phyloP scores from a whole-genome alignment of 805 yeast species.

The Hanseniaspora pseudoguilliermondii region DNA sequence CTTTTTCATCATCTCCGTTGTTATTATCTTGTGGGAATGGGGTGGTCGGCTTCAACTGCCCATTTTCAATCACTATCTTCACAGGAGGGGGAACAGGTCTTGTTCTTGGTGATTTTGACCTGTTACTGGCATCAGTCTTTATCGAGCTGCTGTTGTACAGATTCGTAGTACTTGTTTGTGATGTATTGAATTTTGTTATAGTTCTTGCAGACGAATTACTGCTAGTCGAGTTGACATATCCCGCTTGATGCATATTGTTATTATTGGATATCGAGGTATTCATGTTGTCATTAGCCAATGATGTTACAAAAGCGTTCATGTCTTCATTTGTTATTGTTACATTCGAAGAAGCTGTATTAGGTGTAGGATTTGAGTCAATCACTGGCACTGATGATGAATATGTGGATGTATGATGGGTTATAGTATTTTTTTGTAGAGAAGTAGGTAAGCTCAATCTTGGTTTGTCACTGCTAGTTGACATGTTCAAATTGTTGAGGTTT shows the following conservation, averaged over 20 bases:
- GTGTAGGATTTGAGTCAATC: not conserved
- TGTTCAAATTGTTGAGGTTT: not conserved
- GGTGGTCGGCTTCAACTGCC: slow-evolving; percentile 1
- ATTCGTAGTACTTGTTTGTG: not conserved
- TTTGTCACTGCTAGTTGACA: not conserved
- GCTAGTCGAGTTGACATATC: not conserved
- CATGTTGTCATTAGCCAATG: not conserved
- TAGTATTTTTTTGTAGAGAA: not conserved
- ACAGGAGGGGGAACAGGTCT: slow-evolving; percentile 14
- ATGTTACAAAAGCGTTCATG: not conserved
- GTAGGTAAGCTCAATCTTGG: slow-evolving; percentile 7
- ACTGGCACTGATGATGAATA: not conserved
- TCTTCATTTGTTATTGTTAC: not conserved
- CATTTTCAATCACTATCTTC: slow-evolving; percentile 5
- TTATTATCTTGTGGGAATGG: slow-evolving; percentile 7
- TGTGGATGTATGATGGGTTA: not conserved
- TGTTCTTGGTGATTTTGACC: slow-evolving; percentile 9
- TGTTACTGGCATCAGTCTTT: not conserved
- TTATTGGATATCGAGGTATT: not conserved
- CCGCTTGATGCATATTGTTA: not conserved
- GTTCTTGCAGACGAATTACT: slow-evolving; percentile 7
- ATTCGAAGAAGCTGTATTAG: slow-evolving; percentile 6
- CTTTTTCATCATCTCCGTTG: slow-evolving; percentile 8
- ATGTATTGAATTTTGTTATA: slow-evolving; percentile 1
- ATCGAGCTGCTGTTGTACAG: not conserved